These are phyloP conservation scores for Fusarium sp. DNA, from an alignment of 2,329 filamentous ascomycete species.

Conservation along the genomic window DNA sequence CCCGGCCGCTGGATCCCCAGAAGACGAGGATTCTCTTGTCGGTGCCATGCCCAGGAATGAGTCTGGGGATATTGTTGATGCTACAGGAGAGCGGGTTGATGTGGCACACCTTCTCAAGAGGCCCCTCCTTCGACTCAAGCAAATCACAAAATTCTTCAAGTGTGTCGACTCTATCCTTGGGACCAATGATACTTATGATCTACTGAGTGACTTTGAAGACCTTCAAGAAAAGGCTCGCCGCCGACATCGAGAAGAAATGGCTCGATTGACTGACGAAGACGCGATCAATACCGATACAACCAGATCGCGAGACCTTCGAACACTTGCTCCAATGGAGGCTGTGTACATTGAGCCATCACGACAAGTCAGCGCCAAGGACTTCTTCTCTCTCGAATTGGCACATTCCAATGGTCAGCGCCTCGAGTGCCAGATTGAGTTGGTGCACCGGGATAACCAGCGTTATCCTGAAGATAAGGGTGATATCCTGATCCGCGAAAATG, in stretches of 20 bases:
- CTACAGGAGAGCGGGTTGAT: conserved; percentile 88
- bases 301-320: conserved; percentile 80
- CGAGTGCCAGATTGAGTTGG: conserved; percentile 86
- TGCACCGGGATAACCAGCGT: conserved; percentile 83
- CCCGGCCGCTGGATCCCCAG: conserved; percentile 63
- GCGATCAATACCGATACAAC: conserved; percentile 85
- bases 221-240: conserved; percentile 81
- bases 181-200: conserved; percentile 55
- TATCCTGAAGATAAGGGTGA: conserved; percentile 77
- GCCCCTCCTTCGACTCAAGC: conserved; percentile 87
- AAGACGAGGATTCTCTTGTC: conserved; percentile 69
- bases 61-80: conserved; percentile 73
- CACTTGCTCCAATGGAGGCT: conserved; percentile 74
- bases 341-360: conserved; percentile 78
- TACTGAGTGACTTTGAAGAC: conserved; percentile 67
- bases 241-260: conserved; percentile 69
- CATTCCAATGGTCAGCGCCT: conserved; percentile 93
- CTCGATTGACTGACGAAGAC: conserved; percentile 82
- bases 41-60: conserved; percentile 69
- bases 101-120: conserved; percentile 93
- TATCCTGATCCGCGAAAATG: conserved; percentile 91
- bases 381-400: conserved; percentile 83
- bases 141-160: conserved; percentile 84
- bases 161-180: conserved; percentile 66
- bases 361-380: conserved; percentile 88